Conservation (phyloP, 1,284 basidiomycete genomes). For the Marasmius oreades region DNA sequence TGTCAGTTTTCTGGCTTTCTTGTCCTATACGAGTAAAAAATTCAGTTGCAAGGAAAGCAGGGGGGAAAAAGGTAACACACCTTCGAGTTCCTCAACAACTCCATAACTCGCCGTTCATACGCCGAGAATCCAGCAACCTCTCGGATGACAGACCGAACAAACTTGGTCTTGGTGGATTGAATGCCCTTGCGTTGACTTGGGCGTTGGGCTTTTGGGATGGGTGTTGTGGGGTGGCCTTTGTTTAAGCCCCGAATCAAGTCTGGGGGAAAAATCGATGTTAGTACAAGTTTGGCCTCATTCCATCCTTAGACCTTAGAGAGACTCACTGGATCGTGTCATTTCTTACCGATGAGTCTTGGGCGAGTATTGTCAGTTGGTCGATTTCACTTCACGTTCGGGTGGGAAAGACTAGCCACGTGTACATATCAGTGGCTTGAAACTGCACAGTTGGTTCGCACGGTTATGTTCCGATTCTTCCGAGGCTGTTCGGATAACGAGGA, state of each 20-base stretch:
- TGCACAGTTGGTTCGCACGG: not conserved
- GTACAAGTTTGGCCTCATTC: too few relatives aligned
- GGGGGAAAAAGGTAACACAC: conserved; percentile 40
- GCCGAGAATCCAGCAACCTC: conserved; percentile 98
- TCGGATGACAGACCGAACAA: conserved; percentile 88
- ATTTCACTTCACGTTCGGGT: conserved; percentile 17
- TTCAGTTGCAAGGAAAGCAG: not conserved
- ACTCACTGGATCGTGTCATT: conserved; percentile 72
- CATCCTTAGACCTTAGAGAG: not conserved
- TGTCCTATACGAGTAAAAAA: conserved; percentile 59
- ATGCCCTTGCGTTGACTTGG: conserved; percentile 94
- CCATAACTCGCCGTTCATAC: conserved; percentile 98
- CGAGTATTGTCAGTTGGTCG: conserved; percentile 14
- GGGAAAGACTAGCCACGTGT: not conserved
- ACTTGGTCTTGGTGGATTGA: conserved; percentile 81
- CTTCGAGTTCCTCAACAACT: conserved; percentile 98
- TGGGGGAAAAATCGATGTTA: conserved; percentile 27
- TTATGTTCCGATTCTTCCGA: not conserved
- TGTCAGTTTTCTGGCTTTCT: conserved; percentile 96
- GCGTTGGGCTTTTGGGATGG: conserved; percentile 75
- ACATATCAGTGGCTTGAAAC: not conserved
- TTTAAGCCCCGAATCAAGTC: conserved; percentile 91
- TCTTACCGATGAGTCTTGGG: conserved; percentile 49
- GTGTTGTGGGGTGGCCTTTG: conserved; percentile 91
- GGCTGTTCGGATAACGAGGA: too few relatives aligned